Evolutionary conservation across 2,329 filamentous ascomycete genomes (phyloP).

Genomic region (Metarhizium anisopliae): DNA sequence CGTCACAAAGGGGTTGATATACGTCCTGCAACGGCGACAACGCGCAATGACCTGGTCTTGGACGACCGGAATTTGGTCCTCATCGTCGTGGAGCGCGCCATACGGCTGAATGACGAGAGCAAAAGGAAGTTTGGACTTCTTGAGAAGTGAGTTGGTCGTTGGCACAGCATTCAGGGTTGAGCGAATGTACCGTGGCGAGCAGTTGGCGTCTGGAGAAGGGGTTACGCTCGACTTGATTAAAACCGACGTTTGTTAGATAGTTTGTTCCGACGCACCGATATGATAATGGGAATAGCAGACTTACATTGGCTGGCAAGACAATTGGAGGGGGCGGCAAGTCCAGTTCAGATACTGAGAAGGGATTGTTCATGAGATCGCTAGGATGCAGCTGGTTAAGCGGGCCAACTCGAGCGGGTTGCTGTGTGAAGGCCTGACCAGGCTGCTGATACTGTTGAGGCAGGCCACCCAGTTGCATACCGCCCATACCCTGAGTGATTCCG

Average conservation of each 20-base stretch:
- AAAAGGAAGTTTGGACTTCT: conserved; percentile 94
- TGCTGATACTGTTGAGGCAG: conserved; percentile 36
- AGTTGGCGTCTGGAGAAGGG: conserved; percentile 84
- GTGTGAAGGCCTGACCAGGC: conserved; percentile 20
- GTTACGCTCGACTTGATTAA: conserved; percentile 69
- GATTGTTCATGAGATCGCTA: conserved; percentile 83
- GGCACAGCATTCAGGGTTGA: conserved; percentile 93
- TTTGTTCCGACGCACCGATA: neutral
- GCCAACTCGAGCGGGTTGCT: conserved; percentile 34
- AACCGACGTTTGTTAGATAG: conserved; percentile 26
- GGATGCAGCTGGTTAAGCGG: conserved; percentile 83
- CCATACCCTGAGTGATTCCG: conserved; percentile 75
- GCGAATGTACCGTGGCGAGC: conserved; percentile 85
- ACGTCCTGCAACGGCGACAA: conserved; percentile 89
- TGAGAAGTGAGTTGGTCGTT: conserved; percentile 83
- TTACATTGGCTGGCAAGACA: conserved; percentile 82
- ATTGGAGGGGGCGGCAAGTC: conserved; percentile 88
- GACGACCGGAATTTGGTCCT: conserved; percentile 84
- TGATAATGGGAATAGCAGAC: conserved; percentile 24
- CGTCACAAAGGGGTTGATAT: conserved; percentile 95
- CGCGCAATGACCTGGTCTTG: conserved; percentile 96
- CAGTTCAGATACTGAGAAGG: conserved; percentile 88
- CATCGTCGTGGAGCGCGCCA: conserved; percentile 81
- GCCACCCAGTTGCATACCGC: conserved; percentile 69
- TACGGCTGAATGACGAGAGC: conserved; percentile 96